These are phyloP conservation scores for Apophysomyces trapeziformis DNA, from an alignment of 371 early-diverging fungal genomes.

Conservation along the genomic window DNA sequence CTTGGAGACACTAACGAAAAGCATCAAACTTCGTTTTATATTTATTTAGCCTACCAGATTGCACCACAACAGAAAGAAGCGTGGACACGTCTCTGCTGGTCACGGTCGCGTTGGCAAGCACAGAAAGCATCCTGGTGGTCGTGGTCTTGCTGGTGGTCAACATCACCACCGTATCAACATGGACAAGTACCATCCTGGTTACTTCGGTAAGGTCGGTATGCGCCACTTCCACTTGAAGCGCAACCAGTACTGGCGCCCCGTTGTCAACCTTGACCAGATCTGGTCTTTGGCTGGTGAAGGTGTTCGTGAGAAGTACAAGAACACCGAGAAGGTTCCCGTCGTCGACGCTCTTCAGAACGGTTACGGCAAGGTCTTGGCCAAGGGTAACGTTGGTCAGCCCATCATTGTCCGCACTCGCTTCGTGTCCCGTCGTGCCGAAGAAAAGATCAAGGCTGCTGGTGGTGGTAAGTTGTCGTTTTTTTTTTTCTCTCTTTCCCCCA, in stretches of 20 bases:
- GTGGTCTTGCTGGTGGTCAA: constrained; percentile 99
- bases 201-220: constrained; percentile 99
- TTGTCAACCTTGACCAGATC: constrained; percentile 94
- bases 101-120: constrained; percentile 98
- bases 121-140: constrained; percentile 99
- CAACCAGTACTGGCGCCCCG: constrained; percentile 88
- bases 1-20: no score
- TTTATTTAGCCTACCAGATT: constrained; percentile 80
- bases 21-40: neutral
- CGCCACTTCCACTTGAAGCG: constrained; percentile 98
- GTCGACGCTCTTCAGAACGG: constrained; percentile 93
- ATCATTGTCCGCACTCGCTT: constrained; percentile 98
- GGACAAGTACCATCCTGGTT: constrained; percentile 99
- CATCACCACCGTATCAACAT: constrained; percentile 99
- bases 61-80: constrained; percentile 87
- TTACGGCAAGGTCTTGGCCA: constrained; percentile 97
- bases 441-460: constrained; percentile 99
- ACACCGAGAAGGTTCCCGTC: constrained; percentile 93
- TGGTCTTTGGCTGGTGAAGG: constrained; percentile 95
- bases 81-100: constrained; percentile 94
- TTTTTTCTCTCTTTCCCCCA: no score
- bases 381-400: constrained; percentile 95
- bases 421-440: constrained; percentile 95
- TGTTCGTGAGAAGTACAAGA: constrained; percentile 85
- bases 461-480: constrained; percentile 63